Percentiles rank a stretch among this genome's conserved stretches.
Evolutionary conservation across 2,329 filamentous ascomycete genomes (phyloP).

Genomic region (Cryphonectria japonica): DNA sequence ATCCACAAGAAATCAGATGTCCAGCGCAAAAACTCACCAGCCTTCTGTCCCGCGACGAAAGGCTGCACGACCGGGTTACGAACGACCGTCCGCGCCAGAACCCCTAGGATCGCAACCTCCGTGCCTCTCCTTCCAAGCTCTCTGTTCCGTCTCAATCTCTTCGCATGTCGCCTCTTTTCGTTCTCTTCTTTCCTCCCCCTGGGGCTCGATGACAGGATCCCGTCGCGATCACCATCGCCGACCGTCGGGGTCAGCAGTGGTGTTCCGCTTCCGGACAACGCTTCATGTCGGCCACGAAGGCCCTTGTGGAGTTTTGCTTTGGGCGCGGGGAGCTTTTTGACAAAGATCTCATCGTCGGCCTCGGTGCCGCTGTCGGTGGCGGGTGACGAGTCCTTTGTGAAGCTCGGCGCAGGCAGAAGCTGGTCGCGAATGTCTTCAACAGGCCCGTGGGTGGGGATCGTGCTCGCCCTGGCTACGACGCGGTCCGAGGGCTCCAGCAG

Average conservation of each 20-base stretch:
- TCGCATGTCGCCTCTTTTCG: constrained; percentile 30
- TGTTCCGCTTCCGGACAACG: constrained; percentile 58
- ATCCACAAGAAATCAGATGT: background rate
- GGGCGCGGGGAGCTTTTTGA: constrained; percentile 84
- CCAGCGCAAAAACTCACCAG: constrained; percentile 45
- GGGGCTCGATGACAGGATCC: constrained; percentile 30
- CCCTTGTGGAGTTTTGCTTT: constrained; percentile 76
- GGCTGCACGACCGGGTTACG: constrained; percentile 51
- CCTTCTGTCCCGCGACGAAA: constrained; percentile 51
- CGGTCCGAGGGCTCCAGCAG: constrained; percentile 50
- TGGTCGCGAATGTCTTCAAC: constrained; percentile 34
- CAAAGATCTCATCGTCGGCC: constrained; percentile 89
- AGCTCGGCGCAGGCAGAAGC: constrained; percentile 36
- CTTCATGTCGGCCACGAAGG: constrained; percentile 64
- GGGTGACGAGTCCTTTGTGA: constrained; percentile 58
- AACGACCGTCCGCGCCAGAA: constrained; percentile 53
- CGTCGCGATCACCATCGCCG: constrained; percentile 46
- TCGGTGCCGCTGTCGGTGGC: constrained; percentile 92
- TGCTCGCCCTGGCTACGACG: constrained; percentile 33
- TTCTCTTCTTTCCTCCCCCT: constrained; percentile 29
- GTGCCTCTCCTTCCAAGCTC: constrained; percentile 56
- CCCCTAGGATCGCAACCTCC: constrained; percentile 56
- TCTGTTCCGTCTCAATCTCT: constrained; percentile 49
- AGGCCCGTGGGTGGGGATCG: constrained; percentile 29
- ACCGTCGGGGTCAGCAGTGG: constrained; percentile 56